Conservation (phyloP, 805 yeast species). For the Barnettozyma siamensis region DNA sequence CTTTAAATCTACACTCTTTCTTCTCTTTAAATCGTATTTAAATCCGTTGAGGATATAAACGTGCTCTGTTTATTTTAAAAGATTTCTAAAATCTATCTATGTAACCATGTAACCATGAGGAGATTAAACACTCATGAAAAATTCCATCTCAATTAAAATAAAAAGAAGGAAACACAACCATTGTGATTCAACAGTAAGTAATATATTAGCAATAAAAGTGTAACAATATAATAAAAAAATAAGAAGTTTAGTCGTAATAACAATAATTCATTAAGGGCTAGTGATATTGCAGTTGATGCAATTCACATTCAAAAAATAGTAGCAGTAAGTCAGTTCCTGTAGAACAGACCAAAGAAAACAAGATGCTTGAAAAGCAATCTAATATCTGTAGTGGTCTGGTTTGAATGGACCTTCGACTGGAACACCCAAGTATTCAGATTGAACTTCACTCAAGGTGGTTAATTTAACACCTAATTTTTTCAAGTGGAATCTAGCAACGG, state of each 20-base stretch:
- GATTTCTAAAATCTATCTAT: background rate
- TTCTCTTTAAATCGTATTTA: background rate
- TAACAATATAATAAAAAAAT: background rate
- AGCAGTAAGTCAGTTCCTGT: background rate
- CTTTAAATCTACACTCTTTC: no score
- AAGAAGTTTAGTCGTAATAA: constrained; percentile 2
- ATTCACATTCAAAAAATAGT: background rate
- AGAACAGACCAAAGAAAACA: background rate
- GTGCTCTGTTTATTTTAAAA: constrained; percentile 1
- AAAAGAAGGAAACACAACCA: constrained; percentile 6
- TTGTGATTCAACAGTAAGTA: no score
- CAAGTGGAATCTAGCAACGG: constrained; percentile 96
- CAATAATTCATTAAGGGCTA: constrained; percentile 7
- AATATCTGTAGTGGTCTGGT: constrained; percentile 97
- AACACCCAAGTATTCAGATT: constrained; percentile 91
- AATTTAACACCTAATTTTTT: constrained; percentile 89
- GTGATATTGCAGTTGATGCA: constrained; percentile 24
- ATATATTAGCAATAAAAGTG: constrained; percentile 3
- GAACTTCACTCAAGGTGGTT: constrained; percentile 67
- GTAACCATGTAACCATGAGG: background rate
- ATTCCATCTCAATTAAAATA: constrained; percentile 1
- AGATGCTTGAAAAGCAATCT: constrained; percentile 25
- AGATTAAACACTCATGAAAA: constrained; percentile 1
- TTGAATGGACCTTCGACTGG: constrained; percentile 95
- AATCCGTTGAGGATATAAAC: constrained; percentile 23